Base-by-base conservation (phyloP, 177 flowering plant species). In the Vitis hybrid region DNA sequence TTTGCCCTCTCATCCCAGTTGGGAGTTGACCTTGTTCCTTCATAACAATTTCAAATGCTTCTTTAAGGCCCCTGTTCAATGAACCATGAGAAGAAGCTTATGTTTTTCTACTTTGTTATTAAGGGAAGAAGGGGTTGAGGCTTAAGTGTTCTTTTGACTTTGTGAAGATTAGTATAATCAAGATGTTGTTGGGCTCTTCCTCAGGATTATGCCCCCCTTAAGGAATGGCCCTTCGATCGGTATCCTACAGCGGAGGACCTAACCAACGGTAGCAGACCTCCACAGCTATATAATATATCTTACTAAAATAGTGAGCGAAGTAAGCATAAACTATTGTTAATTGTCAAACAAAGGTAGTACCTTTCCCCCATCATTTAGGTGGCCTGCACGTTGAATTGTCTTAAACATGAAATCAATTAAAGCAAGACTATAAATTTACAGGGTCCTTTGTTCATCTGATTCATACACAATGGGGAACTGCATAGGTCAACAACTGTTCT, bases 381-480 rank as follows among this genome's bases (percentile, higher is more conserved):
- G 79, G 81, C 64, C 45, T 73, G 83, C 83, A 81, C 81, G 83
- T 78, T 56, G 8, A 61, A 56, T 53, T 72, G 72, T 63, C 72
- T 20, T 10, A 26, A 60, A 66, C 26, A 20, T 73, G 59, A 52
- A 29, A 34, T 62, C 61, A 71, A 31, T 61, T 11, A 54, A 49
- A 59, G 16, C 16, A 34, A 11, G 19, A 61, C 31, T 61, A 70
- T 68, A 66, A 55, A 62, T 56, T 15, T 26, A 11, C 15, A 10
- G 48, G 5, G 15, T 26, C 29, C 14, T n/a, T 20, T 48, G 11
- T 26, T 49, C 56, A 29, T 50, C 18, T 7, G 2, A 59, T 64
- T 53, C 26, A 60, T 66, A 54, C 65, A 70, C 69, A 20, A 85
- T 83, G 88, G 86, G 86, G 18, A 85, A 83, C 68, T 83, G 86